Evolutionary conservation across 305 asterid genomes (phyloP).

Genomic region (Plantago coronopus): DNA sequence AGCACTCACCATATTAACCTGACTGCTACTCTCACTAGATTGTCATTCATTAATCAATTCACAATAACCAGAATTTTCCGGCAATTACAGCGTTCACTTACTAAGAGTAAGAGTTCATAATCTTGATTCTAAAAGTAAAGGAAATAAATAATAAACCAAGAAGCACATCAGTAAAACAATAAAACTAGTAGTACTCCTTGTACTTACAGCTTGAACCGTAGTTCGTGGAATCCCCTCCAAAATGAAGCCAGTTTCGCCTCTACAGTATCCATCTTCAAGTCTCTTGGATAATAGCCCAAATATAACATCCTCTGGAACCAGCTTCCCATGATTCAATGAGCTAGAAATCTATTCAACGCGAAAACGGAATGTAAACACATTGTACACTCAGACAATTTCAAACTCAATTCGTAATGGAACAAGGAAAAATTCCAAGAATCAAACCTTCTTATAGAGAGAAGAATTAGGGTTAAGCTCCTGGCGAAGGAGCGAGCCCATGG

Average conservation of each 20-base stretch:
- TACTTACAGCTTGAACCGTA: conserved; percentile 73
- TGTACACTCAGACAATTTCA: background rate
- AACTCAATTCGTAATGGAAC: background rate
- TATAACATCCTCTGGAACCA: conserved; percentile 72
- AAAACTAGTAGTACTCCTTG: background rate
- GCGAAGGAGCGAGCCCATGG: conserved; percentile 83
- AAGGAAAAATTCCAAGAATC: background rate
- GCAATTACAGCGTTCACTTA: too few species aligned
- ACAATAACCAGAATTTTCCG: too few species aligned
- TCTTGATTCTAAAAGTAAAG: background rate
- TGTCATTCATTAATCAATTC: too few species aligned
- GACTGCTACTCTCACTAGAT: too few species aligned
- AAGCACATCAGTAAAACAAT: background rate
- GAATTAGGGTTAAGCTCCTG: conserved; percentile 78
- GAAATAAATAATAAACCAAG: background rate
- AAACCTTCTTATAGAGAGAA: conserved; percentile 61
- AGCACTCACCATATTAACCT: too few species aligned
- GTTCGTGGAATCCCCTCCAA: conserved; percentile 88
- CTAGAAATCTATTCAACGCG: conserved; percentile 40
- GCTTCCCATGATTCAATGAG: conserved; percentile 67
- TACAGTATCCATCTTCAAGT: conserved; percentile 71
- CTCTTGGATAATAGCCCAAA: conserved; percentile 72
- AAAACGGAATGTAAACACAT: too few species aligned
- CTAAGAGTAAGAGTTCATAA: too few species aligned
- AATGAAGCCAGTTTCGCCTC: conserved; percentile 91